Evolutionary conservation across 306 rosid genomes (phyloP), one percentile per base, ranked within the genome.

Genomic region (Cicer bijugum): DNA sequence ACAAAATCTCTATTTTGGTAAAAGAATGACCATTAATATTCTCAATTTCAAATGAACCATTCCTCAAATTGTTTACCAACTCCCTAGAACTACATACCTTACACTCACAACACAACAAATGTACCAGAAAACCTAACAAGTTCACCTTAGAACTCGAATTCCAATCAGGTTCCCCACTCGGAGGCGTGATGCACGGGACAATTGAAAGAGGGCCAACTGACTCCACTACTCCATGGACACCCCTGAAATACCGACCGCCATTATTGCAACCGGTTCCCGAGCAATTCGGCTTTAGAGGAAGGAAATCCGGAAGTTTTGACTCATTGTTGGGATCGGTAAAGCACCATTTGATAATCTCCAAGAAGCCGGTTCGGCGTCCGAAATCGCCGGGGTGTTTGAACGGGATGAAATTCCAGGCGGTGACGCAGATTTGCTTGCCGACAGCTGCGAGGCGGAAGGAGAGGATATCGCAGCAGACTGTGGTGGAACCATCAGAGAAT

Each of bases 341-440:
- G 4, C 66, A 42, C 98, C 98, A 94, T 3, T 81, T 71, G 78
- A 94, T 87, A 14, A 94, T 91, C 86, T 94, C 98, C 66, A 91
- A 81, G 78, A 88, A 87, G 17, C 91, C 90, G 1, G 43, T 86
- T 2, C 48, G 82, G 12, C 79, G 82, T 7, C 72, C 55, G 3
- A 48, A 2, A 0, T 16, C 0, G 1, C 8, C 19, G 1, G 52
- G 55, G 55, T 59, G 77, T 52, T 86, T 89, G 48, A 75, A 67
- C 1, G 97, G 97, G 72, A 94, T 68, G 87, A 94, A 91, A 77
- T 94, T 94, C 91, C 96, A 94, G 37, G 92, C 83, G 6, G 84
- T 80, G 28, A 85, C 86, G 7, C 71, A 81, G 71, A 91, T 87
- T 65, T 79, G 75, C 64, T 61, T 82, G 4, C 86, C 86, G 0